Conservation (phyloP, 345 rosid species). For the Salix caprea region DNA sequence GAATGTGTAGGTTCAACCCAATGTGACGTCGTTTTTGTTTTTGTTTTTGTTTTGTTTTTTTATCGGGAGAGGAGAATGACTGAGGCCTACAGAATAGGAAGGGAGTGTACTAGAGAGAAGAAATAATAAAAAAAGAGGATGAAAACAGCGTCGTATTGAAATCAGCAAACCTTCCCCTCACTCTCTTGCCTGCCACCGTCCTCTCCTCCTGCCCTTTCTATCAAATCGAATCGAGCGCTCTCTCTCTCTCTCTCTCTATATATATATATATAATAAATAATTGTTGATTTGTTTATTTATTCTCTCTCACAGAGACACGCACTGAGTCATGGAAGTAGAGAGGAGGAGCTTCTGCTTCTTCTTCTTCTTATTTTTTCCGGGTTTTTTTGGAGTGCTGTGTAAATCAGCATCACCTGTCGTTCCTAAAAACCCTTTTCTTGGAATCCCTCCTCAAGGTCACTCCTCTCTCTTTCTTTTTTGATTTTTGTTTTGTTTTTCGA, state of each 20-base stretch:
- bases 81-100: too few relatives aligned
- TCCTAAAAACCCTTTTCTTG: constrained; percentile 53
- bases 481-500: not conserved
- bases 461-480: not conserved
- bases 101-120: too few relatives aligned
- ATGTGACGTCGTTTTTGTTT: too few relatives aligned
- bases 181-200: not conserved
- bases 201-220: not conserved
- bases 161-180: not conserved
- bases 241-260: not conserved
- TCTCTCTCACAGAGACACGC: too few relatives aligned
- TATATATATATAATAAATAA: too few relatives aligned
- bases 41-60: too few relatives aligned
- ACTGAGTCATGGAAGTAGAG: constrained; percentile 33
- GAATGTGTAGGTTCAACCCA: too few relatives aligned
- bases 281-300: too few relatives aligned
- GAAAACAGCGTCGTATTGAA: not conserved
- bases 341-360: not conserved
- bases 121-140: too few relatives aligned
- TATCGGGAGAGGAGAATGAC: too few relatives aligned
- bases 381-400: constrained; percentile 22
- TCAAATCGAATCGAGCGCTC: too few relatives aligned
- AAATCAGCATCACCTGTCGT: constrained; percentile 38
- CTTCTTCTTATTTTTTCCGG: constrained; percentile 13
- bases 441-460: constrained; percentile 85